Evolutionary conservation across 2,329 filamentous ascomycete species (phyloP).

Genomic region (Xylaria sp.): DNA sequence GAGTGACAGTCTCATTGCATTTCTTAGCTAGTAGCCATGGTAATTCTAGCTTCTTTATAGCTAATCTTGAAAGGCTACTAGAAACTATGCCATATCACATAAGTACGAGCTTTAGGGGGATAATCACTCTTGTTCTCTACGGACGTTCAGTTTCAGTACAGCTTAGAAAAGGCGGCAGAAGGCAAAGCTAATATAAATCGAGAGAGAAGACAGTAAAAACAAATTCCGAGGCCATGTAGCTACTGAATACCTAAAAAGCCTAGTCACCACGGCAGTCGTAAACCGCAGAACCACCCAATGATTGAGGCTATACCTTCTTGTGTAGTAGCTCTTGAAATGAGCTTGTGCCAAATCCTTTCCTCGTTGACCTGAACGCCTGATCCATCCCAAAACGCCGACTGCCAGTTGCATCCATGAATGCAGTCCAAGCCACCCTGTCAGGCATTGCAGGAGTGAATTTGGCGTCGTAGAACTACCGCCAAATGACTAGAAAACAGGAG

Average conservation of each 20-base stretch:
- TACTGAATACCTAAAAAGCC: constrained; percentile 6
- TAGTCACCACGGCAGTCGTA: not conserved
- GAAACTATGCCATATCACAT: not conserved
- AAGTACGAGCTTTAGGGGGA: not conserved
- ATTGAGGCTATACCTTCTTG: not conserved
- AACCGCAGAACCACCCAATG: not conserved
- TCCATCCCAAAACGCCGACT: constrained; percentile 24
- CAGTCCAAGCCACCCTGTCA: not conserved
- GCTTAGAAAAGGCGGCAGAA: not conserved
- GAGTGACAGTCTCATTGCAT: too few species aligned
- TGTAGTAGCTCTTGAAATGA: constrained; percentile 8
- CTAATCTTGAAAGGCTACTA: not conserved
- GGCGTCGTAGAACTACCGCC: not conserved
- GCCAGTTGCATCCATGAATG: not conserved
- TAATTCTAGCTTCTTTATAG: not conserved
- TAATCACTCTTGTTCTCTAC: constrained; percentile 7
- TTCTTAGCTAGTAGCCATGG: too few species aligned
- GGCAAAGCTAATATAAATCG: constrained; percentile 21
- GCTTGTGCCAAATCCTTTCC: constrained; percentile 4
- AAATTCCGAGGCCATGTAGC: constrained; percentile 16
- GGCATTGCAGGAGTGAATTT: constrained; percentile 1
- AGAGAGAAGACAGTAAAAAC: constrained; percentile 18
- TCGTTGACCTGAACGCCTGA: constrained; percentile 16
- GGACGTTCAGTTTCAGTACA: not conserved
- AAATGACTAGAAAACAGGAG: constrained; percentile 38